Conservation (phyloP, 306 rosid species). For the Citrullus mucosospermus region DNA sequence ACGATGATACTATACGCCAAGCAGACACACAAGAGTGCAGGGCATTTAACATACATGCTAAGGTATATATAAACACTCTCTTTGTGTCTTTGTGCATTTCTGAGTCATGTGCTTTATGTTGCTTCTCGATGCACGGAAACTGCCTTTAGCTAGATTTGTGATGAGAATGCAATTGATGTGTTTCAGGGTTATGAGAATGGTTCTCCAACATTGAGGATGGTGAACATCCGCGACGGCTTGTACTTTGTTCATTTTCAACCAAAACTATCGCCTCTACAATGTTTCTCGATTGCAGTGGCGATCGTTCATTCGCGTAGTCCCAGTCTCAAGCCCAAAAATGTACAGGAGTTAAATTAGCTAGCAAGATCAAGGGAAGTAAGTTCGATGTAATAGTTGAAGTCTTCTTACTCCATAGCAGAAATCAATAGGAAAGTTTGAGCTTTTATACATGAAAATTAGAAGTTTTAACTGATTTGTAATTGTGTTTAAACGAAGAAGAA, state of each 20-base stretch:
- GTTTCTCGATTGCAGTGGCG: conserved; percentile 85
- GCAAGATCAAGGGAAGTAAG: conserved; percentile 22
- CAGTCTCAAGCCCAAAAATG: conserved; percentile 40
- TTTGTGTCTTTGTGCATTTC: not conserved
- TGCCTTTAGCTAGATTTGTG: not conserved
- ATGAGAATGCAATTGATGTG: not conserved
- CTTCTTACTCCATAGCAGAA: not conserved
- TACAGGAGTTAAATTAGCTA: conserved; percentile 22
- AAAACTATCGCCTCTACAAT: conserved; percentile 57
- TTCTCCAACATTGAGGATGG: conserved; percentile 61
- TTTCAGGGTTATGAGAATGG: conserved; percentile 35
- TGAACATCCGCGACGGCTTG: conserved; percentile 60
- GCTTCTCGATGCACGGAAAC: not conserved
- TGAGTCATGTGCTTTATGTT: not conserved
- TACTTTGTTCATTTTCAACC: conserved; percentile 59
- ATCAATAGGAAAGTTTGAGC: not conserved
- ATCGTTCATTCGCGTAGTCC: conserved; percentile 62
- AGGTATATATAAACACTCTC: conserved; percentile 29
- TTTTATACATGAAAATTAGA: conserved; percentile 1
- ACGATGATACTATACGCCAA: conserved; percentile 21
- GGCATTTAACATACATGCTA: conserved; percentile 42
- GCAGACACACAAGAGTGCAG: conserved; percentile 43
- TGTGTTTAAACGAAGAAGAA: not conserved
- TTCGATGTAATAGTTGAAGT: conserved; percentile 10
- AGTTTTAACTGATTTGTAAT: not conserved